A percentile compares a stretch with the other conserved stretches of the same genome.
Evolutionary conservation across 306 rosid species (phyloP).

Genomic region (Astragalus membranaceus): DNA sequence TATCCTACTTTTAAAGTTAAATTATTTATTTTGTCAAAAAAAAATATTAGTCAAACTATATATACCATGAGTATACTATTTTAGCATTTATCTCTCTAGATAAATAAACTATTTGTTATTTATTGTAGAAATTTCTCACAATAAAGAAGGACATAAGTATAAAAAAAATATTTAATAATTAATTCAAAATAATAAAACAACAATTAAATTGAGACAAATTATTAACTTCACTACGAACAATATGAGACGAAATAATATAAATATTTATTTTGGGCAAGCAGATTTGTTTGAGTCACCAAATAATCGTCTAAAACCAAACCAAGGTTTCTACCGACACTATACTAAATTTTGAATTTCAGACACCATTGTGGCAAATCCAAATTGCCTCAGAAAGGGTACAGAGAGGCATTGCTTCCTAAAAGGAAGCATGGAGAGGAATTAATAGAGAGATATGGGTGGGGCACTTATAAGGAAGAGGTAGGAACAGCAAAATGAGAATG

Average conservation of each 20-base stretch:
- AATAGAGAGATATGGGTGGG: conserved; percentile 54
- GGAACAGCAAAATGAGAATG: conserved; percentile 14
- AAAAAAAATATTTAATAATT: no score
- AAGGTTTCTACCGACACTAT: conserved; percentile 1
- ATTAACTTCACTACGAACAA: no score
- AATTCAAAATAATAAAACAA: no score
- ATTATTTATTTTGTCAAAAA: no score
- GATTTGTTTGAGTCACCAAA: not conserved
- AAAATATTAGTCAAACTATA: not conserved
- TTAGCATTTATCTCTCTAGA: no score
- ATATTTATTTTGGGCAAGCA: not conserved
- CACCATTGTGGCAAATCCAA: not conserved
- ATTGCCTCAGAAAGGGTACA: not conserved
- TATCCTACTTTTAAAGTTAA: not conserved
- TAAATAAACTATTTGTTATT: no score
- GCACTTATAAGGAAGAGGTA: conserved; percentile 5
- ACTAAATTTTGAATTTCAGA: conserved; percentile 1
- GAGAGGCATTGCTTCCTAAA: conserved; percentile 37
- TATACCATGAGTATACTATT: not conserved
- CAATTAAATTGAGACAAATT: no score
- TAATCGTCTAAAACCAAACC: not conserved
- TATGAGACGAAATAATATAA: no score
- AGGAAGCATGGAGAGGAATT: conserved; percentile 79
- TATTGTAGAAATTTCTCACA: no score
- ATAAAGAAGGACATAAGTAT: no score